Evolutionary conservation across 23 red algal species (phyloP).

Genomic region (Pyropia yezoensis): DNA sequence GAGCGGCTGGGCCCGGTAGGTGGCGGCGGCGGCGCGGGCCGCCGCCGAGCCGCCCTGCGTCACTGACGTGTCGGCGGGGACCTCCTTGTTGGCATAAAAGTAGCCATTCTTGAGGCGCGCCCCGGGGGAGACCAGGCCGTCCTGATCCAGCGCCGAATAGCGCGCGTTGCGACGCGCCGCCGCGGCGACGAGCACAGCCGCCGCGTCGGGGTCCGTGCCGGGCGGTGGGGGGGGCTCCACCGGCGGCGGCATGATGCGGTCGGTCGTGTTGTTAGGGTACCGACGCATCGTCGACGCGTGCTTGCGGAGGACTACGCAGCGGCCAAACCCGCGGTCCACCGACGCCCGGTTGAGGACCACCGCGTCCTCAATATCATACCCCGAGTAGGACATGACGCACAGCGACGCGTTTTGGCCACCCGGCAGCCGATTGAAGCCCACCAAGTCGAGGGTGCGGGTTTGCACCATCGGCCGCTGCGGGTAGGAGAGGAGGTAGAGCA

Average conservation of each 20-base stretch:
- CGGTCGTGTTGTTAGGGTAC: slow-evolving; percentile 50
- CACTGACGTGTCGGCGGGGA: too few species aligned
- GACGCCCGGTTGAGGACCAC: slow-evolving; percentile 83
- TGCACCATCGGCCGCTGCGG: slow-evolving; percentile 79
- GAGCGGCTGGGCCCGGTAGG: too few species aligned
- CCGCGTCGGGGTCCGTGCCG: too few species aligned
- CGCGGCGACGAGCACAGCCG: too few species aligned
- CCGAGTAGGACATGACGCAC: slow-evolving; percentile 84
- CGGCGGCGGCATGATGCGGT: slow-evolving; percentile 41
- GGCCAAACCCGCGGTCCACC: slow-evolving; percentile 85
- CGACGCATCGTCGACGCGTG: slow-evolving; percentile 27
- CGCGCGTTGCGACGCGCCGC: slow-evolving; percentile 8
- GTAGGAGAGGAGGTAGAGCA: slow-evolving; percentile 79
- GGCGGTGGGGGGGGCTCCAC: too few species aligned
- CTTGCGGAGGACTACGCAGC: slow-evolving; percentile 86
- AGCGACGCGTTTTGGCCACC: slow-evolving; percentile 91
- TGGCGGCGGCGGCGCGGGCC: too few species aligned
- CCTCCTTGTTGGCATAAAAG: slow-evolving; percentile 79
- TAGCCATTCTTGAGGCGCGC: slow-evolving; percentile 35
- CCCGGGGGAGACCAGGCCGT: slow-evolving; percentile 72
- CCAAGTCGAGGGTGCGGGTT: slow-evolving; percentile 45
- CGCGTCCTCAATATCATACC: slow-evolving; percentile 99
- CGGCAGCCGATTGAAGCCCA: slow-evolving; percentile 70
- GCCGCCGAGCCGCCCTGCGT: slow-evolving; percentile 15
- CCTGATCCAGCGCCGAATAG: slow-evolving; percentile 39